Percentiles rank a stretch among this genome's conserved stretches.
Conservation (phyloP, 306 rosid genomes). For the Dicorynia guianensis region DNA sequence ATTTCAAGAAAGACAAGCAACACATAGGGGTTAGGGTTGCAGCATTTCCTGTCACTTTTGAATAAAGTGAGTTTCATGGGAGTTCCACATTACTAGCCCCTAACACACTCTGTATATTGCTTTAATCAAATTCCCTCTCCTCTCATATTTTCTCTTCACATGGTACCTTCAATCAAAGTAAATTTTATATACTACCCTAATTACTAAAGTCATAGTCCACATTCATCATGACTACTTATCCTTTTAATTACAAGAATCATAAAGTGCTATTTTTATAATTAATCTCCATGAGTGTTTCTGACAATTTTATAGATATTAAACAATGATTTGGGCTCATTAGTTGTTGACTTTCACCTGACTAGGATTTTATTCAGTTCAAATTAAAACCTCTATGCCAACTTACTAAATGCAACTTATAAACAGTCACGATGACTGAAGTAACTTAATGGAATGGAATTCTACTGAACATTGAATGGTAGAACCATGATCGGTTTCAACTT, state of each 20-base stretch:
- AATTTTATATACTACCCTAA: too few species aligned
- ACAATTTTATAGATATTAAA: not conserved
- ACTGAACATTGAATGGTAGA: not conserved
- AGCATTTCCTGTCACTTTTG: not conserved
- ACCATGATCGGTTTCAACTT: too few species aligned
- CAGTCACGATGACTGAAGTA: not conserved
- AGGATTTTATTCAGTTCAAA: slow-evolving; percentile 1
- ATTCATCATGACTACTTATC: too few species aligned
- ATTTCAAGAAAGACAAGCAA: not conserved
- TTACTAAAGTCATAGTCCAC: too few species aligned
- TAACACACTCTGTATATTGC: not conserved
- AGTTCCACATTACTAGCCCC: not conserved
- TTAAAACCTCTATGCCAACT: not conserved
- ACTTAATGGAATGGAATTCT: not conserved
- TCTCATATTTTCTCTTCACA: not conserved
- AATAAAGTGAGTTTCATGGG: not conserved
- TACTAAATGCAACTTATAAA: not conserved
- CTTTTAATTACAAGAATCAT: too few species aligned
- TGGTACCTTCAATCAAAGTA: not conserved
- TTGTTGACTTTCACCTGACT: not conserved
- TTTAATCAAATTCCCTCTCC: not conserved
- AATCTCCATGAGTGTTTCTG: not conserved
- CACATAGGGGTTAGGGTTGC: not conserved
- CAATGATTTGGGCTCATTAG: not conserved
- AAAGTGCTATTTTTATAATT: too few species aligned